These are phyloP conservation scores for Prunus persica DNA, from an alignment of 306 rosid genomes.

Conservation along the genomic window DNA sequence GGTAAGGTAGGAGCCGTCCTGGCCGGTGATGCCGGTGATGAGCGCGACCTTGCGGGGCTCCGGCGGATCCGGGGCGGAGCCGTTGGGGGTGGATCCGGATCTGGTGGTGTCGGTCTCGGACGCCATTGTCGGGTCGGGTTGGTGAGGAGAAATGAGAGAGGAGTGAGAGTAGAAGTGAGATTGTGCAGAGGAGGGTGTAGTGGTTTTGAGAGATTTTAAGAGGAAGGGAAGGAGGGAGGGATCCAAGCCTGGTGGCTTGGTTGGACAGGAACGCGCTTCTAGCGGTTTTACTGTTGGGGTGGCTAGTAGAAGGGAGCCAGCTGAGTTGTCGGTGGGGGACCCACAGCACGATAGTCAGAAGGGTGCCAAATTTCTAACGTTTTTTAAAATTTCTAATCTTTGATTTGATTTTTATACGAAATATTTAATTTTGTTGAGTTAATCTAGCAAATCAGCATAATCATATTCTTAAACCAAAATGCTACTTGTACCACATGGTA, in stretches of 20 bases:
- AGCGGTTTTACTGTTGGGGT: background rate
- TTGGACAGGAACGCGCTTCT: conserved; percentile 15
- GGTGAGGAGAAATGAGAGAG: background rate
- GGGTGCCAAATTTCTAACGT: too few species aligned
- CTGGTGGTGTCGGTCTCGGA: conserved; percentile 38
- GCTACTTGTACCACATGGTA: too few species aligned
- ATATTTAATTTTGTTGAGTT: too few species aligned
- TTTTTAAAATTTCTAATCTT: too few species aligned
- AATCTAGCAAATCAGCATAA: too few species aligned
- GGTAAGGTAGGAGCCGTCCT: conserved; percentile 95
- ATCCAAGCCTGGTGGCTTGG: background rate
- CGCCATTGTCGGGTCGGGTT: conserved; percentile 40
- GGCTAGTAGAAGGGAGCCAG: conserved; percentile 1
- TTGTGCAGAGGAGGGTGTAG: background rate
- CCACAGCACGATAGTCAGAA: too few species aligned
- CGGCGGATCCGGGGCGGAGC: conserved; percentile 9
- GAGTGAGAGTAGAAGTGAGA: background rate
- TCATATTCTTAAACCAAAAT: too few species aligned
- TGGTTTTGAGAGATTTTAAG: conserved; percentile 4
- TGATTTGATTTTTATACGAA: too few species aligned
- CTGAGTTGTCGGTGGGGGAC: background rate
- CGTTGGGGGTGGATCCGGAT: conserved; percentile 36
- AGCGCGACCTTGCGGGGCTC: conserved; percentile 59
- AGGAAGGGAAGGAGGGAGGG: too few species aligned
- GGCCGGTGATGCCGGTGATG: conserved; percentile 95